Conservation (phyloP, 768 basidiomycete genomes). For the Leccinum sublutescens region DNA sequence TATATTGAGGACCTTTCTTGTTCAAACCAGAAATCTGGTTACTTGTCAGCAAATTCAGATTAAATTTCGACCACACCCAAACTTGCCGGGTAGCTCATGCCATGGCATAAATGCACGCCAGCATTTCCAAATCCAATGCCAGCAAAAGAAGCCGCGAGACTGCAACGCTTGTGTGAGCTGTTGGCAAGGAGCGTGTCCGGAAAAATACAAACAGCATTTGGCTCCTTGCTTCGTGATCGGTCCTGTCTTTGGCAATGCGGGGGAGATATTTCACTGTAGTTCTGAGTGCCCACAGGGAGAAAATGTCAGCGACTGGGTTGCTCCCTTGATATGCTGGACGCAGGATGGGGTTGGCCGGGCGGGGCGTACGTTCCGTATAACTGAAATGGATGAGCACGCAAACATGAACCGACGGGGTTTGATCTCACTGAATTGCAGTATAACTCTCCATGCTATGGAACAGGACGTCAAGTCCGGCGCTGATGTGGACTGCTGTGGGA, state of each 20-base stretch:
- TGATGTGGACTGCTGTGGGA: conserved; percentile 90
- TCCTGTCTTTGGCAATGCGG: conserved; percentile 72
- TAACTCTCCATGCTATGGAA: conserved; percentile 97
- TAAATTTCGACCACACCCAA: not conserved
- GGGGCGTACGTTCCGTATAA: conserved; percentile 87
- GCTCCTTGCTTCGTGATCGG: conserved; percentile 78
- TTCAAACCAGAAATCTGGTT: conserved; percentile 86
- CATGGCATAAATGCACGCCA: conserved; percentile 88
- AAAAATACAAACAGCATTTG: conserved; percentile 77
- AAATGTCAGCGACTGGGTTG: conserved; percentile 94
- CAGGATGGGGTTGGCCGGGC: conserved; percentile 86
- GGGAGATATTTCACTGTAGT: conserved; percentile 89
- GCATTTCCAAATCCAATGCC: conserved; percentile 96
- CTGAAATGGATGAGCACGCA: conserved; percentile 35
- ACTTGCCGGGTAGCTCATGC: conserved; percentile 82
- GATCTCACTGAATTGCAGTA: conserved; percentile 83
- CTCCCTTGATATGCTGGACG: conserved; percentile 93
- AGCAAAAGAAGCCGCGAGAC: conserved; percentile 89
- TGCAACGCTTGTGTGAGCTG: conserved; percentile 27
- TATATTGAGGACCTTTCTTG: conserved; percentile 90
- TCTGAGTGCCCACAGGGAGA: conserved; percentile 90
- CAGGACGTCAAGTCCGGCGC: conserved; percentile 91
- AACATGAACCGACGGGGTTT: not conserved
- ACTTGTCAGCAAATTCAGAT: not conserved
- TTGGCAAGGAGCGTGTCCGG: not conserved